Base-by-base conservation (phyloP, 2,329 filamentous ascomycete genomes). In the Canariomyces notabilis region DNA sequence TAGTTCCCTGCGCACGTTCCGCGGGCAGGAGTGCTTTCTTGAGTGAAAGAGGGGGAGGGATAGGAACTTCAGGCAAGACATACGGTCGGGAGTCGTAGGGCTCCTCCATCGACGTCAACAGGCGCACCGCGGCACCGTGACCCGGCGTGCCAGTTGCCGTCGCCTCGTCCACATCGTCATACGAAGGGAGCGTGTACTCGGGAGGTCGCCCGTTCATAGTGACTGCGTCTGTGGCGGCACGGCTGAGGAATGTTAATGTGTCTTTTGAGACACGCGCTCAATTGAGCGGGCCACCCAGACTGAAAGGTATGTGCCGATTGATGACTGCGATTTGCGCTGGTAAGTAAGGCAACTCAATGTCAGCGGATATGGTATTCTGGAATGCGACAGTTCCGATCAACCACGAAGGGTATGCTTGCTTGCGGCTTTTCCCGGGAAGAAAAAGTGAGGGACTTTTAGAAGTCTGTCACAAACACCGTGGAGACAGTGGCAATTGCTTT, bases 51-150 rank as follows among this genome's bases (percentile, higher is more conserved):
- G 53, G 51, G 41, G 46, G 54, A 44, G 48, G 50, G 41, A 51
- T 42, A 48, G 54, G 39, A 49, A 57, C 43, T 19, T 57, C 50
- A 54, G 61, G 59, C 52, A 55, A 54, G 67, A 82, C 79, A 70
- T 82, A 82, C 78, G 74, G 70, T 61, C 70, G 66, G 46, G 58
- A 57, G 52, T 71, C 66, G 67, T 68, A 57, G 64, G 73, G 66
- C 37, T 81, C 79, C 59, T 83, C 80, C 62, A 80, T 71, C 6
- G 78, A 82, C 42, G 79, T 83, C 66, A 84, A 67, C 57, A 84
- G 67, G 57, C 80, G 73, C 44, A 83, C 73, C 51, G 73, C 76
- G 26, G 79, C 72, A 36, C 71, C 64, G 59, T 74, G 75, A 48
- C 58, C 59, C 31, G 63, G 57, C 46, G 71, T 66, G 49, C 69